Evolutionary conservation across 139 green algal genomes (phyloP).

Genomic region (Chlamydomonas asymmetrica): DNA sequence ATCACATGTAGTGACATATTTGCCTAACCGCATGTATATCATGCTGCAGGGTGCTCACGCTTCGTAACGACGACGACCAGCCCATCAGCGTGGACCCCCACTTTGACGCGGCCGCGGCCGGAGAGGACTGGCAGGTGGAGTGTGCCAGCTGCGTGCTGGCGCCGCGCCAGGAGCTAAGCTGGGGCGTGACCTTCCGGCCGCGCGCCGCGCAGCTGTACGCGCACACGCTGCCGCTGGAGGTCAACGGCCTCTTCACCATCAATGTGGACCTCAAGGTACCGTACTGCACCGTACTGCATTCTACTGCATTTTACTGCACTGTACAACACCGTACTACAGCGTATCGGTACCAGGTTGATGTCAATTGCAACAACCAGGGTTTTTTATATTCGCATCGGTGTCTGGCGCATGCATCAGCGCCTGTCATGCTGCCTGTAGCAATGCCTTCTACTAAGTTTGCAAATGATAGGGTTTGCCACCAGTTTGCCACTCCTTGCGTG

Average conservation of each 20-base stretch:
- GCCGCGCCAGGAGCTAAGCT: conserved; percentile 54
- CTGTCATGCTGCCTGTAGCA: too few species aligned
- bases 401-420: too few species aligned
- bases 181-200: conserved; percentile 65
- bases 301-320: background rate
- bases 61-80: conserved; percentile 71
- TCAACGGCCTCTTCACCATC: conserved; percentile 80
- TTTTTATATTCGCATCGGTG: too few species aligned
- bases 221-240: conserved; percentile 56
- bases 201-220: conserved; percentile 26
- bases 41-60: conserved; percentile 40
- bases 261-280: conserved; percentile 50
- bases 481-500: too few species aligned
- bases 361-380: too few species aligned
- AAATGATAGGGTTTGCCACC: too few species aligned
- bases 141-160: conserved; percentile 50
- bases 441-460: too few species aligned
- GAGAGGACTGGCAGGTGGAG: conserved; percentile 34
- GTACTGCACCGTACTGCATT: background rate
- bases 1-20: too few species aligned
- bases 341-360: too few species aligned
- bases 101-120: conserved; percentile 8
- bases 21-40: too few species aligned
- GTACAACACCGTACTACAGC: too few species aligned
- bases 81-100: conserved; percentile 53